These are phyloP conservation scores for Daldinia vernicosa DNA, from an alignment of 495 filamentous ascomycete genomes.

Conservation along the genomic window DNA sequence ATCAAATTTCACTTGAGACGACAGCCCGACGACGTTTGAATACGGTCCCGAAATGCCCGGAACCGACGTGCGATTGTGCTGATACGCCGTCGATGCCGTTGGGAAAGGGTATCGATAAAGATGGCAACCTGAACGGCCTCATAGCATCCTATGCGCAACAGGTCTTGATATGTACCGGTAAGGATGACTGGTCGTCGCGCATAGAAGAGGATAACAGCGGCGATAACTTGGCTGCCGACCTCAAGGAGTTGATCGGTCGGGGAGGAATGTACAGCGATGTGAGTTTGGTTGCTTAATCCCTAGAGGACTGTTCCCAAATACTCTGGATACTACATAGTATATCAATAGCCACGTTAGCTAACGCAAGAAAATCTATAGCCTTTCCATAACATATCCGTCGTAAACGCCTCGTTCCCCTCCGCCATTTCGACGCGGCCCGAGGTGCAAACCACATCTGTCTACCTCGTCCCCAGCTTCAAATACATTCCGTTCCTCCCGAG, in stretches of 20 bases:
- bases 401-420: slow-evolving; percentile 73
- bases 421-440: slow-evolving; percentile 50
- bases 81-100: slow-evolving; percentile 69
- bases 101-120: slow-evolving; percentile 78
- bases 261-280: slow-evolving; percentile 77
- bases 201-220: slow-evolving; percentile 65
- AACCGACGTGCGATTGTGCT: slow-evolving; percentile 75
- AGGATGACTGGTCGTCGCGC: slow-evolving; percentile 79
- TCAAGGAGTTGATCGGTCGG: slow-evolving; percentile 73
- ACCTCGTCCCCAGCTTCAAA: slow-evolving; percentile 81
- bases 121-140: slow-evolving; percentile 72
- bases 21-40: slow-evolving; percentile 50
- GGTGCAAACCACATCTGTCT: slow-evolving; percentile 66
- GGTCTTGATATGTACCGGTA: slow-evolving; percentile 81
- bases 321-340: neutral
- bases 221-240: slow-evolving; percentile 71
- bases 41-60: slow-evolving; percentile 70
- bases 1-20: neutral
- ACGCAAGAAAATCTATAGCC: slow-evolving; percentile 63
- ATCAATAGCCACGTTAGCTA: slow-evolving; percentile 17
- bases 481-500: slow-evolving; percentile 75
- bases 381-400: slow-evolving; percentile 77
- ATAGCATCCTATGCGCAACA: slow-evolving; percentile 85
- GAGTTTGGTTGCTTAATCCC: slow-evolving; percentile 47
- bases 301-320: slow-evolving; percentile 16